phyloP scores from a whole-genome alignment of 164 flowering plant species.

The Nymphaea colorata region DNA sequence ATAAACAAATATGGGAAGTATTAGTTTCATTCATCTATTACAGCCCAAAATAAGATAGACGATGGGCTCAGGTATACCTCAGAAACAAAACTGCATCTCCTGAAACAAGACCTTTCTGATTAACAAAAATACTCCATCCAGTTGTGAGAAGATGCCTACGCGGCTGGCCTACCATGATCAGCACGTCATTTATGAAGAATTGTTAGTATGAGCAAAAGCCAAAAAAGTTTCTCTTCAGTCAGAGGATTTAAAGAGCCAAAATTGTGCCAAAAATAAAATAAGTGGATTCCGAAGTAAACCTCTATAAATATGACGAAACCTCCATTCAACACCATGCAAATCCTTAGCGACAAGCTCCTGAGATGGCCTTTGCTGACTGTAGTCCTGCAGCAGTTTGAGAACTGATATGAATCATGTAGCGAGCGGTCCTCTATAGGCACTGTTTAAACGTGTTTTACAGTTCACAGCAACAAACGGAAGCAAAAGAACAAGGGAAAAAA shows the following conservation, averaged over 20 bases:
- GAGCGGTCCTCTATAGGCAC: neutral
- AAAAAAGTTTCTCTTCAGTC: neutral
- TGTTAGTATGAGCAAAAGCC: neutral
- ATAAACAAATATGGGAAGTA: neutral
- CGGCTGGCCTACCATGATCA: conserved; percentile 66
- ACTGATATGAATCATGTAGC: neutral
- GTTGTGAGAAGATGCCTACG: conserved; percentile 93
- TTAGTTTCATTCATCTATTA: neutral
- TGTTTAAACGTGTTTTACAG: neutral
- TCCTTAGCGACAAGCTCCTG: conserved; percentile 92
- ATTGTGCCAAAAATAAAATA: no score
- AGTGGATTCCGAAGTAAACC: conserved; percentile 21
- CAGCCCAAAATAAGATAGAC: neutral
- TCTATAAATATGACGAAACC: conserved; percentile 92
- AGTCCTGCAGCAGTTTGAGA: conserved; percentile 38
- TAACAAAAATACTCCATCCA: conserved; percentile 90
- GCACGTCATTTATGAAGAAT: neutral
- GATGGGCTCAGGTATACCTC: conserved; percentile 10
- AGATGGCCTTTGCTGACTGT: conserved; percentile 82
- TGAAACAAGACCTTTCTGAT: conserved; percentile 78
- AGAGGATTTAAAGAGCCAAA: no score
- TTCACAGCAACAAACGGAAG: no score
- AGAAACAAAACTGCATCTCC: conserved; percentile 28
- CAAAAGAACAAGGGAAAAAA: neutral
- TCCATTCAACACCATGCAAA: conserved; percentile 90